phyloP scores from a whole-genome alignment of 805 yeast genomes.

The Diddensiella caesifluorescens region DNA sequence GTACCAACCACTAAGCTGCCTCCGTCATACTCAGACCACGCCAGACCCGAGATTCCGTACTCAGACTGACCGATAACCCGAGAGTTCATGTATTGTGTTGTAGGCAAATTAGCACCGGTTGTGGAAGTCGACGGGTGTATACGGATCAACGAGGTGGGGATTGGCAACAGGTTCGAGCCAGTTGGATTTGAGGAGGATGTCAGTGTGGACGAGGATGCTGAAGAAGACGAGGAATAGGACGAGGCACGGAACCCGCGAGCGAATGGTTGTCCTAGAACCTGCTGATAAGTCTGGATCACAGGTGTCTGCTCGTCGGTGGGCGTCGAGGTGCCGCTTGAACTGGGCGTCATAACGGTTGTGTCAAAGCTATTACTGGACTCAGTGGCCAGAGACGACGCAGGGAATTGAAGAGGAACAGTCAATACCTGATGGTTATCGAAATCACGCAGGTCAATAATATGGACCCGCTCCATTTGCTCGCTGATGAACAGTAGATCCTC shows the following conservation, averaged over 20 bases:
- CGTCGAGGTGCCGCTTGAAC: conserved; percentile 7
- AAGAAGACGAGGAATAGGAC: not conserved
- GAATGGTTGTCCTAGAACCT: conserved; percentile 9
- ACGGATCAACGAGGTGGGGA: conserved; percentile 3
- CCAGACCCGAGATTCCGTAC: conserved; percentile 56
- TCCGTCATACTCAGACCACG: conserved; percentile 46
- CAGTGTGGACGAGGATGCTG: not conserved
- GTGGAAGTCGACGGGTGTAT: not conserved
- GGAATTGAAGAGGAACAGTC: conserved; percentile 24
- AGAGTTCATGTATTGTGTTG: conserved; percentile 1
- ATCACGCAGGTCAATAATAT: conserved; percentile 73
- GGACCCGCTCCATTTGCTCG: conserved; percentile 86
- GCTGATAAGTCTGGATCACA: conserved; percentile 10
- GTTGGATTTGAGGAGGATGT: conserved; percentile 1
- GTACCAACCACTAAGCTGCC: conserved; percentile 58
- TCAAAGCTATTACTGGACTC: no score
- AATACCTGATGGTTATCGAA: conserved; percentile 71
- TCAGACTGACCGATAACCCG: conserved; percentile 27
- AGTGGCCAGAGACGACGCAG: conserved; percentile 8
- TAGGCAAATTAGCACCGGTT: conserved; percentile 1
- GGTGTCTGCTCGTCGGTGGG: conserved; percentile 12
- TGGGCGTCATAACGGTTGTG: conserved; percentile 9
- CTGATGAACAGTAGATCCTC: conserved; percentile 72
- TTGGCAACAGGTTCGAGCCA: not conserved
- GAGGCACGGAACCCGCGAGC: not conserved